Evolutionary conservation across 2,329 filamentous ascomycete genomes (phyloP), one percentile per base, ranked within the genome.

Genomic region (Talaromyces sp.): DNA sequence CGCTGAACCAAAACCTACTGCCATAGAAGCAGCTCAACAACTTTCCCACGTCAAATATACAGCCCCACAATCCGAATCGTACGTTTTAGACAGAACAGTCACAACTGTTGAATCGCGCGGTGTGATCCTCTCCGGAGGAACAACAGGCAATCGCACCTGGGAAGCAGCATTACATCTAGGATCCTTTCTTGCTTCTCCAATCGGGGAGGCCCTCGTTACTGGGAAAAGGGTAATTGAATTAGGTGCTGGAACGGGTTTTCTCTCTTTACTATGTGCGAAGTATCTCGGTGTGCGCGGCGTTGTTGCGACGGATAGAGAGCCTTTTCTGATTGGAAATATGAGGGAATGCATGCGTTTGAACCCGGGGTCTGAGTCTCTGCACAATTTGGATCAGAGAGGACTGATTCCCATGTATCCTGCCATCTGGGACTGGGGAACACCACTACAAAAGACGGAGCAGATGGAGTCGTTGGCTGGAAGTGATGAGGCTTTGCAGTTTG

Each of bases 41-140:
- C 88, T 88, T 68, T 84, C 84, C 29, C 87, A 87, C 67, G 88
- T 95, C 52, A 91, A 87, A 33, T 96, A 95, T 67, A 79, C 75
- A 20, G 73, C 68, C 24, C 72, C 75, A 10, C 14, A 47, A 35
- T 35, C 33, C 13, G 33, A 35, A 39, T 39, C 16, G 24, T 9
- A 27, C 16, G 33, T 43, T 10, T 7, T 40, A 41, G 40, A 44
- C 17, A 61, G 56, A 41, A 67, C 59, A 57, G 70, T 68, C 47
- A 72, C 63, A 58, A 76, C 60, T 43, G 86, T 60, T 80, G 83
- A 57, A 71, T 86, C 49, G 69, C 85, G 56, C 78, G 86, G 70
- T 69, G 76, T 69, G 70, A 82, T 64, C 73, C 81, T 66, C 64
- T 84, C 82, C 4, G 82, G 81, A 5, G 81, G 82, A 9, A 86